Evolutionary conservation across 257 asterid genomes (phyloP), one percentile per base, ranked within the genome.

Genomic region (Rhazya stricta): DNA sequence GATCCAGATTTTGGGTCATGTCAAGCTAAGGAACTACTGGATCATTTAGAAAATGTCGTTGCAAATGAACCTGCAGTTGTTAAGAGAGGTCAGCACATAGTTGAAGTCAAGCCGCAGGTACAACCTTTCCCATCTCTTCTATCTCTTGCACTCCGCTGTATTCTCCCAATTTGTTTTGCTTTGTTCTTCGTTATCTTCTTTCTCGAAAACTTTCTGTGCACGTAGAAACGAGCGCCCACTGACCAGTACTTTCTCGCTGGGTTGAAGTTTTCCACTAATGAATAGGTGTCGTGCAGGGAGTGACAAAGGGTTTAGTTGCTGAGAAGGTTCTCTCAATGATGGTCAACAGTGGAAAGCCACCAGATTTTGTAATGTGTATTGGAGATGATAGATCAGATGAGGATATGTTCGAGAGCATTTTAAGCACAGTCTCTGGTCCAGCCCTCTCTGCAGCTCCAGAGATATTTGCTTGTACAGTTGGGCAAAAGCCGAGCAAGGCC

Each of bases 21-120:
- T 84, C 98, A 92, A 79, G 86, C 97, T 34, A 90, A 89, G 84
- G 98, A 92, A 82, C 81, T 92, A 48, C 77, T 91, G 81, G 91
- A 77, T 82, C 98, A 92, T 83, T 73, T 92, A 80, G 98, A 92
- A 80, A 92, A 73, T 81, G 98, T 90, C 13, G 91, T 93, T 69
- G 85, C 96, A 60, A 92, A 92, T 79, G 98, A 92, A 85, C 98
- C 98, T 67, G 98, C 92, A 32, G 97, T 89, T 73, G 98, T 88
- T 66, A 85, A 80, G 76, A 89, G 98, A 81, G 98, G 98, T 69
- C 97, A 91, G 73, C 96, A 91, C 42, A 92, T 92, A 61, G 94
- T 92, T 21, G 98, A 92, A 92, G 98, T 92, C 30, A 93, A 93
- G 80, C 98, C 98, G 30, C 98, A 91, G 75, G 98, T 91, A 91